These are phyloP conservation scores for Botrytis porri DNA, from an alignment of 2,329 filamentous ascomycete species.

Conservation along the genomic window DNA sequence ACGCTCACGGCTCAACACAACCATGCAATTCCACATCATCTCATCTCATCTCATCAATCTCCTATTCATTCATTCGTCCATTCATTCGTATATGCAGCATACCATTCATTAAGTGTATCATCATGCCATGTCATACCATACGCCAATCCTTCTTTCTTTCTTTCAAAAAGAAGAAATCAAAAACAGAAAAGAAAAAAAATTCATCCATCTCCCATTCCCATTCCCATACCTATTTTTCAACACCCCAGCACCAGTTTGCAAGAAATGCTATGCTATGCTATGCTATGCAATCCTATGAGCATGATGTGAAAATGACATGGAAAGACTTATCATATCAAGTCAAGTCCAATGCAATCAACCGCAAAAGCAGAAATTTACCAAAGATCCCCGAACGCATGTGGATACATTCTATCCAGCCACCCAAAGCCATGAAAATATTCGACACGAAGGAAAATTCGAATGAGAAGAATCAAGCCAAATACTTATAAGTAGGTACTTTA, in stretches of 20 bases:
- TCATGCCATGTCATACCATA: not conserved
- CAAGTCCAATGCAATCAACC: not conserved
- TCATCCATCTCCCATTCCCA: not conserved
- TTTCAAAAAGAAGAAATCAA: not conserved
- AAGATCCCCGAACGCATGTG: not conserved
- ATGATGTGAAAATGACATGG: not conserved
- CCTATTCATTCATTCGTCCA: not conserved
- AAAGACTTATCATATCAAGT: not conserved
- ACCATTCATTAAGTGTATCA: not conserved
- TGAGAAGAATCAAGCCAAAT: constrained; percentile 56
- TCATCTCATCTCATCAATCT: not conserved
- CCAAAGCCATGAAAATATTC: not conserved
- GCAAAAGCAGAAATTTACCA: not conserved
- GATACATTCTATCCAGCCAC: not conserved
- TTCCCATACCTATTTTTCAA: not conserved
- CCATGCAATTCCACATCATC: not conserved
- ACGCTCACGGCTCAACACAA: too few species aligned
- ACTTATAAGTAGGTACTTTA: constrained; percentile 62
- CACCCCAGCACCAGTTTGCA: not conserved
- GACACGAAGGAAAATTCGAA: too few species aligned
- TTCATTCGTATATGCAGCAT: not conserved
- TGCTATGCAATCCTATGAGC: not conserved
- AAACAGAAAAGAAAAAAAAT: not conserved
- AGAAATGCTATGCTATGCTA: not conserved
- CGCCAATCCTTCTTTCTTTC: not conserved